phyloP scores from a whole-genome alignment of 352 stramenopile species.

The Albugo candida region DNA sequence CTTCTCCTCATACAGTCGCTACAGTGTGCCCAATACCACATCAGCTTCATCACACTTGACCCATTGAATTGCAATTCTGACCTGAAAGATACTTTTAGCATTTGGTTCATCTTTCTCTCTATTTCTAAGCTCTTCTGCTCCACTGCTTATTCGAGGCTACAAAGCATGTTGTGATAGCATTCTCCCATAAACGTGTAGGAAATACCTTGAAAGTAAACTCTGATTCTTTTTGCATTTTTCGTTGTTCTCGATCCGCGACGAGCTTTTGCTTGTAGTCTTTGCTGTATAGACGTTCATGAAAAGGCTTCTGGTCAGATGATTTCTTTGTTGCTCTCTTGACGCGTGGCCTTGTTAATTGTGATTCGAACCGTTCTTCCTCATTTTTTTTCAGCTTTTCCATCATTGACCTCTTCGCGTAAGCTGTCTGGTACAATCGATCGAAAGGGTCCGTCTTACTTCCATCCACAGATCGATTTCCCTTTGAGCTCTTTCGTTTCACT shows the following conservation, averaged over 20 bases:
- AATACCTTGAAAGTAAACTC: constrained; percentile 57
- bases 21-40: background rate
- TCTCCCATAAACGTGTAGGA: constrained; percentile 25
- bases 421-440: constrained; percentile 50
- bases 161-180: constrained; percentile 30
- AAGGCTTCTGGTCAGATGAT: constrained; percentile 24
- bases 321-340: constrained; percentile 1
- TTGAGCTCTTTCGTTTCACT: constrained; percentile 23
- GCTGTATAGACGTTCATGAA: constrained; percentile 55
- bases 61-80: constrained; percentile 2
- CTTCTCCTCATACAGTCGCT: constrained; percentile 68
- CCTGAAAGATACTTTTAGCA: constrained; percentile 64
- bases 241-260: constrained; percentile 39
- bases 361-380: constrained; percentile 47
- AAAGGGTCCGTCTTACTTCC: constrained; percentile 18
- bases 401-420: constrained; percentile 30
- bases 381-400: constrained; percentile 48
- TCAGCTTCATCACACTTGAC: background rate
- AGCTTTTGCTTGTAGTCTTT: constrained; percentile 58
- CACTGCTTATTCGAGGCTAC: background rate
- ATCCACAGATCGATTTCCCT: constrained; percentile 11
- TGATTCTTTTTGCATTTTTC: constrained; percentile 47
- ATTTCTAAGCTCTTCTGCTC: constrained; percentile 7
- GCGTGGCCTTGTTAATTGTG: constrained; percentile 21
- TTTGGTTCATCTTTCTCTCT: constrained; percentile 23